Conservation (phyloP, 2,329 filamentous ascomycete species). For the Colletotrichum incanum region DNA sequence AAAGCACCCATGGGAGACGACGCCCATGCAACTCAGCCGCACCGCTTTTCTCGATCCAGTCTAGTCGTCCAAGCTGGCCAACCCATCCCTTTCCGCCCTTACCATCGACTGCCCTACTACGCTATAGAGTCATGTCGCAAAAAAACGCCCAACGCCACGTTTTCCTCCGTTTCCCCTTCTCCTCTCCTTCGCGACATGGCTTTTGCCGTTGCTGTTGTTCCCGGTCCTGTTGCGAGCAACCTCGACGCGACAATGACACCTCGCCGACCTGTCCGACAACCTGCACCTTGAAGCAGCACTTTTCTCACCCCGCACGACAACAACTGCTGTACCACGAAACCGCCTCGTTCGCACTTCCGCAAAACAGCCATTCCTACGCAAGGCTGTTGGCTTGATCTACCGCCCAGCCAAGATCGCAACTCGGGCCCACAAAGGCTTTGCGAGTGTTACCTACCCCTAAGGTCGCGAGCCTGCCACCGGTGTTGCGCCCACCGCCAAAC, state of each 20-base stretch:
- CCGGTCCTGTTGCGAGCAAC: background rate
- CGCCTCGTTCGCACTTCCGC: background rate
- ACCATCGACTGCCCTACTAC: slow-evolving; percentile 10
- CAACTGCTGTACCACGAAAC: background rate
- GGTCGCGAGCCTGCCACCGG: background rate
- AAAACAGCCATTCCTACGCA: background rate
- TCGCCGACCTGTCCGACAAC: background rate
- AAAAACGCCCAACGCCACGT: slow-evolving; percentile 38
- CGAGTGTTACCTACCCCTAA: background rate
- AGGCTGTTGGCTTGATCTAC: background rate
- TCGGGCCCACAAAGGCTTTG: background rate
- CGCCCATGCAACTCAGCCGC: slow-evolving; percentile 38
- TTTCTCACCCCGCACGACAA: background rate
- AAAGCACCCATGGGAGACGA: background rate
- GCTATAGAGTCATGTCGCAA: slow-evolving; percentile 34
- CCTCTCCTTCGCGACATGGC: slow-evolving; percentile 9
- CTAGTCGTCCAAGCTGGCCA: slow-evolving; percentile 19
- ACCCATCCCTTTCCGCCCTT: slow-evolving; percentile 13
- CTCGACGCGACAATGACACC: slow-evolving; percentile 13
- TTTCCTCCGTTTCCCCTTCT: slow-evolving; percentile 5
- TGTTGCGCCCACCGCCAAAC: background rate
- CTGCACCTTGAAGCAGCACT: slow-evolving; percentile 1
- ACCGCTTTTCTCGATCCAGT: slow-evolving; percentile 34
- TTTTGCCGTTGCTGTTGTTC: background rate
- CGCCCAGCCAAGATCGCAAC: background rate